These are phyloP conservation scores for Nicotiana tabacum DNA, from an alignment of 257 asterid genomes.

Conservation along the genomic window DNA sequence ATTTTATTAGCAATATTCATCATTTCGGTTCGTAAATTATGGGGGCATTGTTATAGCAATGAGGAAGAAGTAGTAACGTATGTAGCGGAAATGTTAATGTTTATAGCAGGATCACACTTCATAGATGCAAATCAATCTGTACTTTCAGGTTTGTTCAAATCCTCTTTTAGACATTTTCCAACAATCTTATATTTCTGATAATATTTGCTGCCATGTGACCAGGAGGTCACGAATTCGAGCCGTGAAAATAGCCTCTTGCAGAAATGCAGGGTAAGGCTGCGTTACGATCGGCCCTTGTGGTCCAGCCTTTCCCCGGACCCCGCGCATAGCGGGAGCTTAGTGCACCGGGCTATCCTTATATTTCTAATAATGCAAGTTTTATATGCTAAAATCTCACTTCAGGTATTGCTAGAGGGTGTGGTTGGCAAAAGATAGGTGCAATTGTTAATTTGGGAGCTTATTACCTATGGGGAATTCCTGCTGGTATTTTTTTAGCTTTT, in stretches of 20 bases:
- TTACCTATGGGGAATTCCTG: conserved; percentile 34
- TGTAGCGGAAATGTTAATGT: conserved; percentile 51
- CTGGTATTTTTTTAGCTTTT: conserved; percentile 20
- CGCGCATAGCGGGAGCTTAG: too few relatives aligned
- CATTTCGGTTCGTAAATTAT: conserved; percentile 35
- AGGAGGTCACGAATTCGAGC: too few relatives aligned
- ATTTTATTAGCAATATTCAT: conserved; percentile 32
- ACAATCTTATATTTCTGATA: neutral
- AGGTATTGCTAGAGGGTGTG: conserved; percentile 44
- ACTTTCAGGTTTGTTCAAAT: conserved; percentile 23
- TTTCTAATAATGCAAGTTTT: conserved; percentile 38
- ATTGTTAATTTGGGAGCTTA: conserved; percentile 53
- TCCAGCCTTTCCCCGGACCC: too few relatives aligned
- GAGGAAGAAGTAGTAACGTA: conserved; percentile 40
- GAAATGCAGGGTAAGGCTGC: too few relatives aligned
- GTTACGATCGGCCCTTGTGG: too few relatives aligned
- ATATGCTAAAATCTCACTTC: too few relatives aligned
- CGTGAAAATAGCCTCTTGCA: too few relatives aligned
- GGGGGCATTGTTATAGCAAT: conserved; percentile 63
- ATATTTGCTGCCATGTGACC: too few relatives aligned
- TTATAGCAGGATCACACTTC: conserved; percentile 40
- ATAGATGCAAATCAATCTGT: conserved; percentile 38
- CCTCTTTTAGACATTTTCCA: too few relatives aligned
- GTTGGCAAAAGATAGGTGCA: conserved; percentile 78
- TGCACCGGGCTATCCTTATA: too few relatives aligned